phyloP scores from a whole-genome alignment of 2,329 filamentous ascomycete species.

The Beauveria asiatica region DNA sequence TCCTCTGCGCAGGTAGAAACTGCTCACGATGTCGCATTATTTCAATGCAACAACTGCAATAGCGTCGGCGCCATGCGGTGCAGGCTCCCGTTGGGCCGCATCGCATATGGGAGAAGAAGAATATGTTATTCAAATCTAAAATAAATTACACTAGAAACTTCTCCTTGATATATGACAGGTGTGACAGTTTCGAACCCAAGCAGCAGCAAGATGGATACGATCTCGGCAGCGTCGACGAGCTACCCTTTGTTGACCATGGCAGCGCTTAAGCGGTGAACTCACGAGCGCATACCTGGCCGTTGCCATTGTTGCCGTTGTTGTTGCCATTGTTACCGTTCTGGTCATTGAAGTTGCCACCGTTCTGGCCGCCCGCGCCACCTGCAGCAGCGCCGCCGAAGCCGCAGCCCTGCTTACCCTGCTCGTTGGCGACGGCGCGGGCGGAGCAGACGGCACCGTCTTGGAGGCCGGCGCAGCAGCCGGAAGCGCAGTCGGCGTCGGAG shows the following conservation, averaged over 20 bases:
- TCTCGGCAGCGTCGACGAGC: background rate
- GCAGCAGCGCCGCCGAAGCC: slow-evolving; percentile 17
- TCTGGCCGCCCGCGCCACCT: background rate
- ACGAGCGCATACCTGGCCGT: background rate
- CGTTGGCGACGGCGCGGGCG: slow-evolving; percentile 18
- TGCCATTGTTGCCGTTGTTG: background rate
- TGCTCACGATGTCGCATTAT: too few relatives aligned
- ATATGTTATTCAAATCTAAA: background rate
- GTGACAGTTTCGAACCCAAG: background rate
- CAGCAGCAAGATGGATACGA: background rate
- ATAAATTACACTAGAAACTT: background rate
- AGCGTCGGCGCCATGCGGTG: too few relatives aligned
- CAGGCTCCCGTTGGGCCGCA: too few relatives aligned
- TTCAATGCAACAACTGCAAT: too few relatives aligned
- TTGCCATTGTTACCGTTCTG: background rate
- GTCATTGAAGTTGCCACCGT: background rate
- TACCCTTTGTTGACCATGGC: background rate
- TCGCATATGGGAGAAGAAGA: background rate
- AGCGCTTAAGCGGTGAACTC: background rate
- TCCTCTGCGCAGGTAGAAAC: too few relatives aligned
- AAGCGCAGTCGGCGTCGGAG: slow-evolving; percentile 21
- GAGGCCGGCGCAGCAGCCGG: slow-evolving; percentile 22
- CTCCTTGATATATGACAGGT: background rate
- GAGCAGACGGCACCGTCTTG: slow-evolving; percentile 21
- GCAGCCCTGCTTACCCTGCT: slow-evolving; percentile 25